Evolutionary conservation across 2,329 filamentous ascomycete genomes (phyloP), one percentile per base, ranked within the genome.

Genomic region (Aspergillus phoenicis): DNA sequence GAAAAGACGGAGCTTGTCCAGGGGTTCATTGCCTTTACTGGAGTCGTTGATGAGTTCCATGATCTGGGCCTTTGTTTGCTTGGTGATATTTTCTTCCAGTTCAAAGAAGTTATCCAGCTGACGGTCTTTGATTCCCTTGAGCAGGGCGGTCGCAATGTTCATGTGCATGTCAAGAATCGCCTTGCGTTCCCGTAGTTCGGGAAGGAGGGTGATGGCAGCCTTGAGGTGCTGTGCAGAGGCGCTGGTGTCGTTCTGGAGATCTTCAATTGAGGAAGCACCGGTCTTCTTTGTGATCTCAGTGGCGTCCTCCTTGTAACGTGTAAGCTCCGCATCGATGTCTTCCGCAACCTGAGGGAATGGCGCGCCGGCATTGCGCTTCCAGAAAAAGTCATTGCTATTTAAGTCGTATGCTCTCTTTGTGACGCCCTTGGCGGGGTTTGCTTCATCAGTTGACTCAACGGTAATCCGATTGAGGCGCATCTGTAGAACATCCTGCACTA

Each of bases 81-180:
- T 97, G 75, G 89, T 89, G 64, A 97, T 90, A 67, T 89, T 92
- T 75, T 98, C 94, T 75, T 99, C 96, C 5, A 97, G 82, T 73
- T 98, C 92, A 80, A 96, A 99, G 78, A 91, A 99, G 74, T 95
- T 95, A 74, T 99, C 95, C 5, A 99, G 83, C 75, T 98, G 93
- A 15, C 95, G 88, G 68, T 96, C 91, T 74, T 98, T 97, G 77
- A 98, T 97, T 1, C 93, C 93, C 69, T 88, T 86, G 59, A 89
- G 77, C 8, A 90, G 75, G 1, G 91, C 91, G 1, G 93, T 94
- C 3, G 96, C 84, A 61, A 98, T 97, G 74, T 96, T 97, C 95
- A 99, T 99, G 76, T 99, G 95, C 91, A 97, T 98, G 73, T 97
- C 95, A 5, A 99, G 85, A 20, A 89, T 85, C n/a, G 89, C 88